Evolutionary conservation across 2,329 filamentous ascomycete species (phyloP), one percentile per base, ranked within the genome.

Genomic region (Cryoendolithus antarcticus): DNA sequence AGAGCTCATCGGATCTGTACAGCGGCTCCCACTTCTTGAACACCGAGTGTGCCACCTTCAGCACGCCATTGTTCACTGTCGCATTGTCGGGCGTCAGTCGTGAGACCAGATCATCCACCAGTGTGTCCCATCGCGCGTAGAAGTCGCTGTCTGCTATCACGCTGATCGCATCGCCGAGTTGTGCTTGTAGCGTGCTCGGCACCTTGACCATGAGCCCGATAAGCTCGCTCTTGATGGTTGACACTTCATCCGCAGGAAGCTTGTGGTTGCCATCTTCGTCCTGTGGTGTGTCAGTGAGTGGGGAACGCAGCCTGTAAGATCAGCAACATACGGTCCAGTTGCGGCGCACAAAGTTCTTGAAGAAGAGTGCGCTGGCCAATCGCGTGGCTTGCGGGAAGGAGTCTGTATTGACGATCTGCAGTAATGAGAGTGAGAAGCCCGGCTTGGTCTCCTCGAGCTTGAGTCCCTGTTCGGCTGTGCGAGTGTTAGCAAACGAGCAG

Each of bases 121-220:
- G 71, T n/a, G 88, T 94, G 56, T 96, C 83, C 91, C 91, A 98
- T 55, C 82, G 74, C 62, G 82, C 72, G 81, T 83, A 98, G 63
- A 98, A 98, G 61, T 98, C 91, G 50, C 88, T 96, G 63, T 96
- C 89, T 44, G 91, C 91, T 54, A 98, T 96, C 52, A 93, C 77
- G 64, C 89, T 95, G 61, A 96, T 93, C 46, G 91, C 88, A 58
- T 96, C 91, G 50, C 91, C 91, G 30, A 98, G 74, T 65, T 98
- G 91, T 44, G 85, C 78, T 65, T 96, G 93, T 48, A 98, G 82
- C 44, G 77, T 81, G 11, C 83, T 62, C 3, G 89, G 91, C 15
- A 91, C 86, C 6, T 81, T 79, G 54, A 95, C 93, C 91, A 98
- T 98, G 53, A 98, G 71, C 41, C 86, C 89, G 54, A 98, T 89